phyloP scores from a whole-genome alignment of 352 stramenopile genomes.

The Phytopythium kandeliae region DNA sequence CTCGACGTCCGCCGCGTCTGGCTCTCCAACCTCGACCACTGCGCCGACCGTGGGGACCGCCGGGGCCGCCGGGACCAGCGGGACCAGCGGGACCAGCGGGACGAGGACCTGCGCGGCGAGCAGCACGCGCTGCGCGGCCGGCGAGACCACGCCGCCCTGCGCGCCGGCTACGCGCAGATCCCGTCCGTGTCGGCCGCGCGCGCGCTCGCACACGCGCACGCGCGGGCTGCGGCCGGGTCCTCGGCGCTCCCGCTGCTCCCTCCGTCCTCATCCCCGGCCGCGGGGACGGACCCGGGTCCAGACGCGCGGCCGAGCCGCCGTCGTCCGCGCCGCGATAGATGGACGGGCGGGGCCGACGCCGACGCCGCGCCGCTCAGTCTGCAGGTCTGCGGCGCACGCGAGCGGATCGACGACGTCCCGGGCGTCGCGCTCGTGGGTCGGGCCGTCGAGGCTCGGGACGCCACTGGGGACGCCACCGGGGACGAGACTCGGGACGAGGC shows the following conservation, averaged over 20 bases:
- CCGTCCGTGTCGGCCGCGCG: slow-evolving; percentile 59
- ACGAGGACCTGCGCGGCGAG: slow-evolving; percentile 7
- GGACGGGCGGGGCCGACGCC: too few species aligned
- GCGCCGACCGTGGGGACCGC: too few species aligned
- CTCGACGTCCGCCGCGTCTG: slow-evolving; percentile 89
- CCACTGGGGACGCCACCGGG: too few species aligned
- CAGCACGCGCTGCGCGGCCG: slow-evolving; percentile 31
- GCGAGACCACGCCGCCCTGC: slow-evolving; percentile 53
- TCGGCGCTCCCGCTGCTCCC: too few species aligned
- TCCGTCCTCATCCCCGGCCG: too few species aligned
- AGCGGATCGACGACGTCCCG: slow-evolving; percentile 36
- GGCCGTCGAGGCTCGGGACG: too few species aligned
- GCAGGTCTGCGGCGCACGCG: slow-evolving; percentile 48
- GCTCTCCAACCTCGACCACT: slow-evolving; percentile 89
- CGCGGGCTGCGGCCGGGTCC: too few species aligned
- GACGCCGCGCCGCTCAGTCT: slow-evolving; percentile 37
- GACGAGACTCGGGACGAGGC: slow-evolving; percentile 27
- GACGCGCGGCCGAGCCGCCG: too few species aligned
- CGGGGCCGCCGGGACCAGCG: too few species aligned
- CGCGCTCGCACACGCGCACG: slow-evolving; percentile 24
- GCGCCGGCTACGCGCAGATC: slow-evolving; percentile 69
- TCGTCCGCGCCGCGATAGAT: too few species aligned
- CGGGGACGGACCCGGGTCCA: background rate
- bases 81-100: background rate
- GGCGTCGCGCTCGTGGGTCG: slow-evolving; percentile 27